Percentiles rank a stretch among this genome's conserved stretches.
These are phyloP conservation scores for Schizopora paradoxa DNA, from an alignment of 1,284 basidiomycete species.

Conservation along the genomic window DNA sequence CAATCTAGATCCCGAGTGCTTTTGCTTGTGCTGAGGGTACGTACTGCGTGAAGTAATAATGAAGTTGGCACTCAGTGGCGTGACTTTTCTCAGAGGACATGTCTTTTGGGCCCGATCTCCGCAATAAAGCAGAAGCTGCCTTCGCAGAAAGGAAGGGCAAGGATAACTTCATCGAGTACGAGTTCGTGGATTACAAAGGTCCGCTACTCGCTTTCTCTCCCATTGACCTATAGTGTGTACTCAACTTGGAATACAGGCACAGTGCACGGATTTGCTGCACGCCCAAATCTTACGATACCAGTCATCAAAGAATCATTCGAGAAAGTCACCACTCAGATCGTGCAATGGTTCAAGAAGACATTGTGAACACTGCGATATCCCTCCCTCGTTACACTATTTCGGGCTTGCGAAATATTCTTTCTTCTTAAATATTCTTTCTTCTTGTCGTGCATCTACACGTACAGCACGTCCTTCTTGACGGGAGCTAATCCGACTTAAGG, in stretches of 20 bases:
- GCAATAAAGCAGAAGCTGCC: conserved; percentile 38
- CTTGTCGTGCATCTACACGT: neutral
- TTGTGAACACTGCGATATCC: conserved; percentile 15
- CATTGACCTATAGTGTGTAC: too few species aligned
- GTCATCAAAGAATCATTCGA: conserved; percentile 48
- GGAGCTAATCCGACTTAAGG: conserved; percentile 5
- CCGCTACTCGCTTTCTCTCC: conserved; percentile 13
- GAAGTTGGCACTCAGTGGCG: neutral
- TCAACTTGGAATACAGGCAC: conserved; percentile 38
- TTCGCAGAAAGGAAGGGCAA: conserved; percentile 41
- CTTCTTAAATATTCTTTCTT: neutral
- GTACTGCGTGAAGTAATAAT: neutral
- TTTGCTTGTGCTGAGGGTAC: conserved; percentile 57
- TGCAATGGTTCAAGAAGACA: conserved; percentile 45
- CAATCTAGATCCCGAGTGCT: conserved; percentile 34
- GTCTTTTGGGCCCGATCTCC: conserved; percentile 35
- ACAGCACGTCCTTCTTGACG: too few species aligned
- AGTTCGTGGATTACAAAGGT: conserved; percentile 55
- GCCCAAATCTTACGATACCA: conserved; percentile 43
- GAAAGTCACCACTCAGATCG: conserved; percentile 40
- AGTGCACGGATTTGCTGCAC: conserved; percentile 49
- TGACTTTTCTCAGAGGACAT: conserved; percentile 40
- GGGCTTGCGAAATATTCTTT: neutral
- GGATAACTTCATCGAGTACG: conserved; percentile 41
- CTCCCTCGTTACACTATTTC: neutral